Evolutionary conservation across 768 basidiomycete genomes (phyloP).

Genomic region (Psilocybe tampanensis): DNA sequence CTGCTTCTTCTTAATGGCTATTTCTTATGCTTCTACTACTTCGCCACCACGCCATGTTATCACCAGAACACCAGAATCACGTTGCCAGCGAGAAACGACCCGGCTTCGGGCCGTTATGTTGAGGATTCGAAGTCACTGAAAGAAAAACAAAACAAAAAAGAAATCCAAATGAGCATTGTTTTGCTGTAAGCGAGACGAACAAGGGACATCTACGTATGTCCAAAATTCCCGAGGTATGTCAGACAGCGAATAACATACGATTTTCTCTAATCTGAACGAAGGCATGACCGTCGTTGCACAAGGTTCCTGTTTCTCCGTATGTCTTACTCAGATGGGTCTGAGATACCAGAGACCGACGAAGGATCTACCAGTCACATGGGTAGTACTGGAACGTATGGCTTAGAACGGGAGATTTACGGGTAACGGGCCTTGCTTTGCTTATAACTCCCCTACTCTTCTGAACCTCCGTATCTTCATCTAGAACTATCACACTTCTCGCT

Average conservation of each 20-base stretch:
- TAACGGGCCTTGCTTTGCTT: not conserved
- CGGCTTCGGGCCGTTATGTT: no score
- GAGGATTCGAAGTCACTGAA: no score
- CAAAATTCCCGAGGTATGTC: not conserved
- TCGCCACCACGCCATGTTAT: no score
- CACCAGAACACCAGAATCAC: no score
- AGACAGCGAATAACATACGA: not conserved
- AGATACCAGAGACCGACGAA: not conserved
- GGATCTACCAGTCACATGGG: slow-evolving; percentile 2
- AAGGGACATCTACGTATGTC: not conserved
- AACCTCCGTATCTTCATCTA: not conserved
- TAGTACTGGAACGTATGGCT: not conserved
- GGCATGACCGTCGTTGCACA: not conserved
- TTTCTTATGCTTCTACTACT: no score
- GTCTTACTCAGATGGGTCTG: not conserved
- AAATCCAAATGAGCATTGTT: no score
- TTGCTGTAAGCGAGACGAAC: no score
- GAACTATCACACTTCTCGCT: slow-evolving; percentile 1
- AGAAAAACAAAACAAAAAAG: no score
- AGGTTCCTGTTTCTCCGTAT: not conserved
- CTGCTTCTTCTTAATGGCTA: no score
- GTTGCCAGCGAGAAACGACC: no score
- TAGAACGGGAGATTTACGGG: slow-evolving; percentile 1
- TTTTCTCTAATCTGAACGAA: not conserved
- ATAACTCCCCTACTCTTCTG: not conserved